Percentiles rank a stretch among this genome's conserved stretches.
phyloP scores from a whole-genome alignment of 1,284 basidiomycete species.

The Microbotryum violaceum region DNA sequence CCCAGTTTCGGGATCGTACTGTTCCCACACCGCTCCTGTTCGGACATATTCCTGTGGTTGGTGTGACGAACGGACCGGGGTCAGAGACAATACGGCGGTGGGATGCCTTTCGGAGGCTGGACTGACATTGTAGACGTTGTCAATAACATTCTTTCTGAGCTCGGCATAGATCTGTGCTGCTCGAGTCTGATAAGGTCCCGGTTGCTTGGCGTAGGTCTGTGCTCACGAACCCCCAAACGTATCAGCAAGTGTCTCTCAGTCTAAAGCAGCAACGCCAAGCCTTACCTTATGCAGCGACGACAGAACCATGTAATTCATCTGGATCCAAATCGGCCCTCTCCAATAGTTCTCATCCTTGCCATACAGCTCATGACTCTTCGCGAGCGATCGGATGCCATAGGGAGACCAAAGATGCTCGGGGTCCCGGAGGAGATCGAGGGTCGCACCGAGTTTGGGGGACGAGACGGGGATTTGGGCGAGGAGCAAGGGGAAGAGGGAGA shows the following conservation, averaged over 20 bases:
- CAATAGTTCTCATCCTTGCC: conserved; percentile 91
- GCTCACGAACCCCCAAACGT: conserved; percentile 11
- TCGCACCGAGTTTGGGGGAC: conserved; percentile 67
- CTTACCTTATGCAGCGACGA: conserved; percentile 64
- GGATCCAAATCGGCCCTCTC: conserved; percentile 92
- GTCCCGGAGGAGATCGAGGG: conserved; percentile 70
- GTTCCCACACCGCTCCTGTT: conserved; percentile 93
- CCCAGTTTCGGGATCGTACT: conserved; percentile 77
- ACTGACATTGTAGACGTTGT: conserved; percentile 73
- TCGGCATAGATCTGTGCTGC: conserved; percentile 71
- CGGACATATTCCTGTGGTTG: conserved; percentile 67
- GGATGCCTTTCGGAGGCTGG: too few species aligned
- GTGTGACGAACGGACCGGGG: neutral
- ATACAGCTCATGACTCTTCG: conserved; percentile 73
- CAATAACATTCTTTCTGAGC: conserved; percentile 69
- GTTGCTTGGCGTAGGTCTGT: conserved; percentile 65
- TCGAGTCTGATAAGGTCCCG: conserved; percentile 69
- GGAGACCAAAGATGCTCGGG: conserved; percentile 81
- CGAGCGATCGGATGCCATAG: conserved; percentile 79
- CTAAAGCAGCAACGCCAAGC: neutral
- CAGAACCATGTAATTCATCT: conserved; percentile 86
- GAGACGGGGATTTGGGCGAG: conserved; percentile 64
- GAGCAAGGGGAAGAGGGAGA: conserved; percentile 86
- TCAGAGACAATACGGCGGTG: neutral
- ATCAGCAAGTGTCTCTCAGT: neutral